Percentiles rank a stretch among this genome's conserved stretches.
Conservation (phyloP, 805 yeast species). For the Candida insectalens region DNA sequence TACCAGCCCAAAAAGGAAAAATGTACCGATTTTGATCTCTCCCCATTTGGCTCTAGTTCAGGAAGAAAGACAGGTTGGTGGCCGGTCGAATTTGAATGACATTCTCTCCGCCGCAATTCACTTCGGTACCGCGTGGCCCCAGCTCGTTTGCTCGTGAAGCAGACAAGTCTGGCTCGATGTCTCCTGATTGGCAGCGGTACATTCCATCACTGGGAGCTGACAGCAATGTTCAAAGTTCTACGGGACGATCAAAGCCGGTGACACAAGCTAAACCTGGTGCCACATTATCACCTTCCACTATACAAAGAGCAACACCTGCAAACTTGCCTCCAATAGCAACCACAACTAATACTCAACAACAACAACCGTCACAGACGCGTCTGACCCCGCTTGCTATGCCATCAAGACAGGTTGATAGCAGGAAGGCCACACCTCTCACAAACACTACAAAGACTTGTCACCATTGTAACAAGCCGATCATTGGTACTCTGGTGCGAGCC, state of each 20-base stretch:
- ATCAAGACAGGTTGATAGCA: too few relatives aligned
- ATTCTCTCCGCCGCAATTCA: neutral
- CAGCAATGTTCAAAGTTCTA: neutral
- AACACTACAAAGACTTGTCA: slow-evolving; percentile 32
- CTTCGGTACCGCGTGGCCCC: neutral
- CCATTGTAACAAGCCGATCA: slow-evolving; percentile 41
- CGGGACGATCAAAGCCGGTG: neutral
- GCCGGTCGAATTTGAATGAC: too few relatives aligned
- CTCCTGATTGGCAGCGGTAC: slow-evolving; percentile 6
- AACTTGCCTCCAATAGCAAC: neutral
- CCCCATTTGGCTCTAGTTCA: too few relatives aligned
- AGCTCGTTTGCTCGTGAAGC: neutral
- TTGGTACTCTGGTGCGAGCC: slow-evolving; percentile 82
- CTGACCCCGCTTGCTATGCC: neutral
- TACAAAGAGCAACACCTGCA: neutral
- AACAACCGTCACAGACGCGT: slow-evolving; percentile 2
- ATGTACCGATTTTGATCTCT: too few relatives aligned
- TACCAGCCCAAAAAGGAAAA: too few relatives aligned
- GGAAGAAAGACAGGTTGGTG: too few relatives aligned
- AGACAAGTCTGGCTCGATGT: neutral
- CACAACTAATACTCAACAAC: neutral
- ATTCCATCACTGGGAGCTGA: slow-evolving; percentile 5
- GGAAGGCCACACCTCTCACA: too few relatives aligned
- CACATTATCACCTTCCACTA: neutral
- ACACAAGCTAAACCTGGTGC: neutral